These are phyloP conservation scores for Persicaria maculosa DNA, from an alignment of 148 eudicot genomes.

Conservation along the genomic window DNA sequence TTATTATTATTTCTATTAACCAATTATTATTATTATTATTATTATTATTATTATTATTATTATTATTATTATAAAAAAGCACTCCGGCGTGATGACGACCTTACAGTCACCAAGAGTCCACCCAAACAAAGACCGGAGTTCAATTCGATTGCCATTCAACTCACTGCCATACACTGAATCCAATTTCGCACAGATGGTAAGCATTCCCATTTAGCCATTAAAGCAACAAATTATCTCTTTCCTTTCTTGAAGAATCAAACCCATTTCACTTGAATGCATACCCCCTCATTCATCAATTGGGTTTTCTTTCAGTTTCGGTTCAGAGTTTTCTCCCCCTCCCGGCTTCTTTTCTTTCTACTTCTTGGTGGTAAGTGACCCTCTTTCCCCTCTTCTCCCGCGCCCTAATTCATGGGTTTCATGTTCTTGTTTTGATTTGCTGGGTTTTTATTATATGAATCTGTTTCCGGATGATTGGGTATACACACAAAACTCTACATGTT, in stretches of 20 bases:
- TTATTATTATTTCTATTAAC: too few relatives aligned
- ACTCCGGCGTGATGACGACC: too few relatives aligned
- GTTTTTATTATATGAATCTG: neutral
- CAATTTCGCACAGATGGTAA: conserved; percentile 8
- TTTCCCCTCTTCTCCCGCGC: neutral
- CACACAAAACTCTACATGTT: too few relatives aligned
- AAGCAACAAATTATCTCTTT: conserved; percentile 1
- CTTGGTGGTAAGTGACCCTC: neutral
- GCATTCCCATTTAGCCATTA: neutral
- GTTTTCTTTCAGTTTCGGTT: neutral
- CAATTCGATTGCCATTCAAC: neutral
- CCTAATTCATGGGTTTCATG: neutral
- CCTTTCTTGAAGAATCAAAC: conserved; percentile 5
- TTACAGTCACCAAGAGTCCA: neutral
- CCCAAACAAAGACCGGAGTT: neutral
- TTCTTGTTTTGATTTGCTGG: neutral
- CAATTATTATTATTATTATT: too few relatives aligned
- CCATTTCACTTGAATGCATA: neutral
- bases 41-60: too few relatives aligned
- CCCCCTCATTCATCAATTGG: neutral
- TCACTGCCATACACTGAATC: conserved; percentile 10
- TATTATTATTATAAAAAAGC: too few relatives aligned
- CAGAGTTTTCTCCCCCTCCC: neutral
- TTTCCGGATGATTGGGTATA: too few relatives aligned
- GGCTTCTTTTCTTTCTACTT: neutral